These are phyloP conservation scores for Neophaeococcomyces aloes DNA, from an alignment of 2,329 filamentous ascomycete genomes.

Conservation along the genomic window DNA sequence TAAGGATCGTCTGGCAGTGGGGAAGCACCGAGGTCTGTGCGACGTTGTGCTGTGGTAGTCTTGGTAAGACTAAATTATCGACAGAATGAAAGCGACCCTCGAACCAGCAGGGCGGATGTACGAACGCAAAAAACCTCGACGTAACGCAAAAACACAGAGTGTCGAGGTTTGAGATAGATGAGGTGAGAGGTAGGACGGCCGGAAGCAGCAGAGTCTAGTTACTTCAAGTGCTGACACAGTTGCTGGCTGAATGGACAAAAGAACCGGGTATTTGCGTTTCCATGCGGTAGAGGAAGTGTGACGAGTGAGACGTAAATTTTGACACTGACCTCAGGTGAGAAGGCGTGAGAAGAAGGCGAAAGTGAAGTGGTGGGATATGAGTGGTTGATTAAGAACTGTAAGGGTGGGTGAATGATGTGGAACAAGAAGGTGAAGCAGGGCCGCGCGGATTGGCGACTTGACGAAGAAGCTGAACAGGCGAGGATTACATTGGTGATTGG, in stretches of 20 bases:
- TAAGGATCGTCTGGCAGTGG: constrained; percentile 14
- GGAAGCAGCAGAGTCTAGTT: not conserved
- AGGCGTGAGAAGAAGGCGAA: constrained; percentile 9
- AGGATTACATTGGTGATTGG: constrained; percentile 21
- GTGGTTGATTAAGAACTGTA: constrained; percentile 18
- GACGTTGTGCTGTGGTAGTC: not conserved
- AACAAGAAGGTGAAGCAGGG: constrained; percentile 17
- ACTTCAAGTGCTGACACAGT: constrained; percentile 1
- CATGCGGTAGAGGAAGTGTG: constrained; percentile 11
- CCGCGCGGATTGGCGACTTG: constrained; percentile 18
- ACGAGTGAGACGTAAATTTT: constrained; percentile 16
- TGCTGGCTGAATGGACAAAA: constrained; percentile 4
- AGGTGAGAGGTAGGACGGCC: constrained; percentile 4
- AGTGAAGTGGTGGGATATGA: constrained; percentile 15
- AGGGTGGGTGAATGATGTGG: constrained; percentile 17
- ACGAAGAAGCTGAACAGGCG: constrained; percentile 22
- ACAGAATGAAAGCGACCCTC: constrained; percentile 6
- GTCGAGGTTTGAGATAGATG: not conserved
- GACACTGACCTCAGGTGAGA: constrained; percentile 12
- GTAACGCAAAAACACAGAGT: not conserved
- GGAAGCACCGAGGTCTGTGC: constrained; percentile 5
- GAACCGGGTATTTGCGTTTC: constrained; percentile 8
- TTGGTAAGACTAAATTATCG: constrained; percentile 10
- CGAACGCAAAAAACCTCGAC: not conserved
- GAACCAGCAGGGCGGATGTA: constrained; percentile 7